Percentiles rank a stretch among this genome's conserved stretches.
phyloP scores from a whole-genome alignment of 371 early-diverging fungal species.

The Thermomucor indicae-seudaticae region DNA sequence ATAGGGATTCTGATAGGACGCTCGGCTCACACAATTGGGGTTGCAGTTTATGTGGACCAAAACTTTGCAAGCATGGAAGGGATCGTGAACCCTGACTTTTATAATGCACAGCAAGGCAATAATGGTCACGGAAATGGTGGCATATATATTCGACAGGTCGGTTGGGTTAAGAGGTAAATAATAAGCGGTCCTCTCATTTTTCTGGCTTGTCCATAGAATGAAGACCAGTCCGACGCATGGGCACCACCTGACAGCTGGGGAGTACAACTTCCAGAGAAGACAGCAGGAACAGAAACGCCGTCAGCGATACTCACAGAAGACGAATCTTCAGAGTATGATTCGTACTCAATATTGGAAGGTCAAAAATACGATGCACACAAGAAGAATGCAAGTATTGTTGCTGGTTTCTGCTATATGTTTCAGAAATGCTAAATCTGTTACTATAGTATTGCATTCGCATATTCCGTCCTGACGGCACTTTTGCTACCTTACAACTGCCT shows the following conservation, averaged over 20 bases:
- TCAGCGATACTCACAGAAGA: conserved; percentile 19
- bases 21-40: not conserved
- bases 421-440: not conserved
- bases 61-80: conserved; percentile 47
- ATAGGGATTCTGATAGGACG: no score
- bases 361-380: conserved; percentile 25
- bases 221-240: conserved; percentile 44
- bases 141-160: not conserved
- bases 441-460: conserved; percentile 55
- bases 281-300: conserved; percentile 4
- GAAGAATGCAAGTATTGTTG: conserved; percentile 21
- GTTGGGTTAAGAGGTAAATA: not conserved
- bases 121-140: not conserved
- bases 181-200: not conserved
- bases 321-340: conserved; percentile 34
- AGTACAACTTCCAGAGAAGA: conserved; percentile 41
- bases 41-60: conserved; percentile 29
- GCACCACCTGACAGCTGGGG: conserved; percentile 70
- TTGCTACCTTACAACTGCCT: conserved; percentile 68
- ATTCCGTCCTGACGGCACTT: conserved; percentile 70
- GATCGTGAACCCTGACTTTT: conserved; percentile 37
- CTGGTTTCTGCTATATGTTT: not conserved
- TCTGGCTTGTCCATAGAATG: not conserved
- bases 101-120: conserved; percentile 1
- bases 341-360: conserved; percentile 24